Conservation (phyloP, 2,329 filamentous ascomycete genomes). For the Fusarium buxicola region DNA sequence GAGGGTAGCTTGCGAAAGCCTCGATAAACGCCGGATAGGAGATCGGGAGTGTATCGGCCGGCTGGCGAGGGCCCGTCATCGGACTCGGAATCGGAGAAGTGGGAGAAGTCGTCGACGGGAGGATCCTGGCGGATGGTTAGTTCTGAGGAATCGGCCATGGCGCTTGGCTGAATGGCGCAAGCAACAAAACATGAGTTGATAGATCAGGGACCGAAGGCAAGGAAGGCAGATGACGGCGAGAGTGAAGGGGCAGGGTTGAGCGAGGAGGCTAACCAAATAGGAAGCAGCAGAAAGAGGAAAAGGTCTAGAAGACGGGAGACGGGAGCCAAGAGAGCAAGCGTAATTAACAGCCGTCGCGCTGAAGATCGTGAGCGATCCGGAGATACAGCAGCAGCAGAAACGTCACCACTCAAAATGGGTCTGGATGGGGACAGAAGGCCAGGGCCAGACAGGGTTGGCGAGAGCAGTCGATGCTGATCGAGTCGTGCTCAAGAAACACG, state of each 20-base stretch:
- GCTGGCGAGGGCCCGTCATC: conserved; percentile 52
- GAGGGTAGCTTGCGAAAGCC: conserved; percentile 61
- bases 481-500: conserved; percentile 17
- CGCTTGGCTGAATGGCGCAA: conserved; percentile 23
- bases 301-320: conserved; percentile 21
- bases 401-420: conserved; percentile 44
- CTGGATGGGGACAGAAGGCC: conserved; percentile 33
- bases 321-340: conserved; percentile 31
- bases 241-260: conserved; percentile 22
- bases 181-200: conserved; percentile 29
- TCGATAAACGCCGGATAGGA: conserved; percentile 64
- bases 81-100: conserved; percentile 59
- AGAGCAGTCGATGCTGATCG: conserved; percentile 26
- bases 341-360: conserved; percentile 35
- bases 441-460: conserved; percentile 28
- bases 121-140: conserved; percentile 50
- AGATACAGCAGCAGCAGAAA: conserved; percentile 42
- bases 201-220: conserved; percentile 14
- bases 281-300: conserved; percentile 15
- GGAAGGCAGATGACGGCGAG: conserved; percentile 10
- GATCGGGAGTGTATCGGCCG: conserved; percentile 56
- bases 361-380: conserved; percentile 46
- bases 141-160: conserved; percentile 47
- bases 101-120: conserved; percentile 49
- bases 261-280: conserved; percentile 34